A percentile compares a stretch with the other conserved stretches of the same genome.
These are phyloP conservation scores for Solanum pimpinellifolium DNA, from an alignment of 257 asterid genomes.

Conservation along the genomic window DNA sequence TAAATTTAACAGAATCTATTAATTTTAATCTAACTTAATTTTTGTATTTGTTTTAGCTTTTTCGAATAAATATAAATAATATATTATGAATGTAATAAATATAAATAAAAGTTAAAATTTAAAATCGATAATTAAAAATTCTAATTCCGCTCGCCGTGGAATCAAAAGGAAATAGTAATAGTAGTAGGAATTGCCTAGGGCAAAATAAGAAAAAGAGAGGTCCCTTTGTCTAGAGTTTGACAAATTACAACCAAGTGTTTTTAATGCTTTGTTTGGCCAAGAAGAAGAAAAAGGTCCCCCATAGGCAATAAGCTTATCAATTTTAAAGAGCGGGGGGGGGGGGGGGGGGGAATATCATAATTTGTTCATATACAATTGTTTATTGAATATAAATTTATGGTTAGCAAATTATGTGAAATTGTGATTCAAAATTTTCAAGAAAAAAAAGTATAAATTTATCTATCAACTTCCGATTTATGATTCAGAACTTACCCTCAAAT, in stretches of 20 bases:
- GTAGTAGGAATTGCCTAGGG: neutral
- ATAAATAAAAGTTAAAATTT: neutral
- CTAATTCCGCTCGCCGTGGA: neutral
- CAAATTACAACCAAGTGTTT: neutral
- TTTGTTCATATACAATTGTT: neutral
- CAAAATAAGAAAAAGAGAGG: neutral
- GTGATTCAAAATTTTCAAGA: neutral
- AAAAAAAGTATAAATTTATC: neutral
- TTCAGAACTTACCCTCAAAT: neutral
- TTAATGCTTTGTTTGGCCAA: neutral
- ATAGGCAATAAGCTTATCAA: neutral
- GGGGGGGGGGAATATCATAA: neutral
- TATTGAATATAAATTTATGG: neutral
- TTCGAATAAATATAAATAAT: neutral
- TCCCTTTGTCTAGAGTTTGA: neutral
- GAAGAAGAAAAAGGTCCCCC: neutral
- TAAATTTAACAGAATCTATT: fast-evolving
- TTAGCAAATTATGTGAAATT: neutral
- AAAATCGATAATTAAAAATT: neutral
- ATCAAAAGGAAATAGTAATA: neutral
- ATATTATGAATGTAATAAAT: neutral
- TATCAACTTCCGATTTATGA: neutral
- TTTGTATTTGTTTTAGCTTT: neutral
- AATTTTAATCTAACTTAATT: neutral
- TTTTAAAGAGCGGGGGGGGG: too few relatives aligned